Base-by-base conservation (phyloP, 1,284 basidiomycete species). In the Vanrija sp. region DNA sequence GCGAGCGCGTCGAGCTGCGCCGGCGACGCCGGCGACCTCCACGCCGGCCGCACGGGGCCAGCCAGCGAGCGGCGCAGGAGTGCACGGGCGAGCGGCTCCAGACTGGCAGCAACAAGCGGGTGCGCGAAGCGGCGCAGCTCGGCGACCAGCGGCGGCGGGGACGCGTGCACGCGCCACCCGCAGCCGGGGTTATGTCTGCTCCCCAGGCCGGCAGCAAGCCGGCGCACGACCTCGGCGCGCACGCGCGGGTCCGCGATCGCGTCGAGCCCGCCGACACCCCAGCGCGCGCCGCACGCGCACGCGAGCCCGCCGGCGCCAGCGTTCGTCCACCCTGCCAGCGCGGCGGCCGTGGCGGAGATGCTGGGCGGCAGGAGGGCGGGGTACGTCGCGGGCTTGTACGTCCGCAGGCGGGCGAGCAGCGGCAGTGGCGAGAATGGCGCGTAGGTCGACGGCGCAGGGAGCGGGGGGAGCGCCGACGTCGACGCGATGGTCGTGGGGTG, bases 361-460 rank as follows among this genome's bases (percentile, higher is more conserved):
- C 51, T 26, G 7, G 39, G 3, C 28, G 63, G 55, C 12, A 59
- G 29, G 3, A 39, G 26, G 15, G 60, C 45, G 10, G 64, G 53
- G 48, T 60, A 65, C 1, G 57, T 39, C 7, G 52, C 55, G 4
- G 63, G 57, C 28, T 59, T 46, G 46, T 60, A 72, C 1, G 71
- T 72, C 28, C 63, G 52, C 15, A 74, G 52, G 26, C 71, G 54
- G 8, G 62, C 44, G n/a, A 74, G 62, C 12, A 73, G 57, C 5
- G 65, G 61, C 0, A 72, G 61, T 1, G 69, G 65, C 0, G 69
- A 69, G 58, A 62, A 72, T 3, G 73, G 73, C 7, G 57, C 60
- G 57, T 66, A 74, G 1, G 42, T 39, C 0, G 43, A 21, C 0
- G 58, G 18, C 10, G 55, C 25, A 0, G 67, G 68, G 15, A 68